Evolutionary conservation across 2,329 filamentous ascomycete species (phyloP).

Genomic region (Xylariaceae sp.): DNA sequence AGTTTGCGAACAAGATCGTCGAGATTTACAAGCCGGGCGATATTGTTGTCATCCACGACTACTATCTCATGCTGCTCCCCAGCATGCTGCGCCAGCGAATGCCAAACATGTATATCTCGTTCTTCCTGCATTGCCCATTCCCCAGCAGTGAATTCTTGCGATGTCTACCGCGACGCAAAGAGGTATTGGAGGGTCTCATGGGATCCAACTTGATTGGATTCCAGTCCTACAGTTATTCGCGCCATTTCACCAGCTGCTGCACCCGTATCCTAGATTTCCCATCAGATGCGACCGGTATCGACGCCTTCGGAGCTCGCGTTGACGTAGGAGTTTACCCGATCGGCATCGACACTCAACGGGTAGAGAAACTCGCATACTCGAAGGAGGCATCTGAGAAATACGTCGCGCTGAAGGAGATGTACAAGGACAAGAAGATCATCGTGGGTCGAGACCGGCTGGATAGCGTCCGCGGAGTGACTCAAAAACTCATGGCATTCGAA

Average conservation of each 20-base stretch:
- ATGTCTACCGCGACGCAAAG: conserved; percentile 81
- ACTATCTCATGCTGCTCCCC: conserved; percentile 84
- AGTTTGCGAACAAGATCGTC: conserved; percentile 84
- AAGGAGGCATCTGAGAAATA: conserved; percentile 67
- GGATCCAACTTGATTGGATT: conserved; percentile 92
- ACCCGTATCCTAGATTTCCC: conserved; percentile 87
- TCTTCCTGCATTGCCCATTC: conserved; percentile 91
- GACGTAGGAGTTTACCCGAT: conserved; percentile 93
- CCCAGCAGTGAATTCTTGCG: conserved; percentile 94
- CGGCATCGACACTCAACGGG: conserved; percentile 81
- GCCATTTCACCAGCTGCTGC: conserved; percentile 92
- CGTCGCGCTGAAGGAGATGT: conserved; percentile 66
- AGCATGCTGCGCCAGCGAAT: conserved; percentile 80
- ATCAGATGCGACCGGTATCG: conserved; percentile 76
- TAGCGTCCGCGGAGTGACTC: conserved; percentile 86
- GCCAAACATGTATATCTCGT: conserved; percentile 87
- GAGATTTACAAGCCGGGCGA: conserved; percentile 89
- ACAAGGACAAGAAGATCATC: conserved; percentile 88
- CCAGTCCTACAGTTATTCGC: conserved; percentile 90
- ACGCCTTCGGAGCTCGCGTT: conserved; percentile 82
- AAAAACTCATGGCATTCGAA: conserved; percentile 93
- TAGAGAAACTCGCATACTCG: conserved; percentile 69
- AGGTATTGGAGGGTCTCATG: conserved; percentile 82
- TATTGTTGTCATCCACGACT: conserved; percentile 89
- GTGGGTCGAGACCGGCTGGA: conserved; percentile 92